phyloP scores from a whole-genome alignment of 2,329 filamentous ascomycete genomes.

The Ceratocystis huliohia region DNA sequence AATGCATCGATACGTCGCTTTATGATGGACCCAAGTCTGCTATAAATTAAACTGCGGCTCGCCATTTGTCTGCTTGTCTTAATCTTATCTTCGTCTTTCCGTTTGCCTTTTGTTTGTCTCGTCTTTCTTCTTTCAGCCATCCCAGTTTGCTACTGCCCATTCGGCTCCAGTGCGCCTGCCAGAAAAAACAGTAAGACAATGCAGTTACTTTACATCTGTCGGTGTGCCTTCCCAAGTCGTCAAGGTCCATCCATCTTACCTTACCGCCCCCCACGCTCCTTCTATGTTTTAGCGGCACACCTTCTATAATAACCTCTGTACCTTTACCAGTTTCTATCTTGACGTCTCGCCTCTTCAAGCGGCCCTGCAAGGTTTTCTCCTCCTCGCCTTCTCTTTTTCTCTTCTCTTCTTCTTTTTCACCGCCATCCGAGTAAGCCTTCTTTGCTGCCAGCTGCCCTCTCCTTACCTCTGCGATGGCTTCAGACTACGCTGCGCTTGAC shows the following conservation, averaged over 20 bases:
- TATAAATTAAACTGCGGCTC: not conserved
- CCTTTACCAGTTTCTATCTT: no score
- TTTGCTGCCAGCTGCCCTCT: not conserved
- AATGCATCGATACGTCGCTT: no score
- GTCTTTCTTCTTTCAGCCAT: not conserved
- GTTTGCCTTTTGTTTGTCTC: not conserved
- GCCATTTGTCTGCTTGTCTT: not conserved
- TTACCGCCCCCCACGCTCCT: not conserved
- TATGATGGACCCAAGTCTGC: no score
- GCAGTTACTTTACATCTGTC: not conserved
- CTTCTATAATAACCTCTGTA: no score
- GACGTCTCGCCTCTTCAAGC: not conserved
- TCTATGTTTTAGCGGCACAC: no score
- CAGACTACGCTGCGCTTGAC: conserved; percentile 8
- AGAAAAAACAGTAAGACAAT: no score
- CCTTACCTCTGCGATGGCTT: not conserved
- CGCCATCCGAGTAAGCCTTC: not conserved
- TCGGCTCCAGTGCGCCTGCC: not conserved
- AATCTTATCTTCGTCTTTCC: not conserved
- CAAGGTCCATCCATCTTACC: not conserved
- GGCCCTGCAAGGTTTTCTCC: not conserved
- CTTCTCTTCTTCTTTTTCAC: conserved; percentile 1
- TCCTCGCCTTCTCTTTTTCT: conserved; percentile 3
- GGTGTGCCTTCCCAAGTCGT: not conserved
- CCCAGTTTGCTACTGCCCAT: not conserved